Evolutionary conservation across 495 filamentous ascomycete species (phyloP).

Genomic region (Aspergillus sclerotiicarbonarius): DNA sequence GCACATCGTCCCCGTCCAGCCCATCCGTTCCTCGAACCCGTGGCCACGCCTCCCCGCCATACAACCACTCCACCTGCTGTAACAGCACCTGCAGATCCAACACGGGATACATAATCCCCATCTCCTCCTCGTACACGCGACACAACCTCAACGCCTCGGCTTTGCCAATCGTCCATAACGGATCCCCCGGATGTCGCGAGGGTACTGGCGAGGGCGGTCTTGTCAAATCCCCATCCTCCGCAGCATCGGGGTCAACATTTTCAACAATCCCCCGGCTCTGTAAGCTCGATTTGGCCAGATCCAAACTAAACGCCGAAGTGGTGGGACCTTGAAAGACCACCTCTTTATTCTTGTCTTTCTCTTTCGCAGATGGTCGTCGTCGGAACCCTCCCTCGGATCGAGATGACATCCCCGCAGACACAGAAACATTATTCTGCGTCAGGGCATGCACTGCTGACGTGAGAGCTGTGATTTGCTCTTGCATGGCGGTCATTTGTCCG

Average conservation of each 20-base stretch:
- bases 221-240: slow-evolving; percentile 29
- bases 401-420: neutral
- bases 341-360: slow-evolving; percentile 15
- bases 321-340: slow-evolving; percentile 75
- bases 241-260: slow-evolving; percentile 45
- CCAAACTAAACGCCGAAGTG: slow-evolving; percentile 75
- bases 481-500: slow-evolving; percentile 38
- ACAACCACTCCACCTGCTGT: slow-evolving; percentile 58
- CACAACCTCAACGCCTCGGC: slow-evolving; percentile 74
- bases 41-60: slow-evolving; percentile 52
- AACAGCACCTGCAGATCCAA: slow-evolving; percentile 63
- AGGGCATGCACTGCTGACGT: slow-evolving; percentile 32
- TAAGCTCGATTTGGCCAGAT: slow-evolving; percentile 76
- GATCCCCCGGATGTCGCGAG: slow-evolving; percentile 52
- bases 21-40: neutral
- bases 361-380: slow-evolving; percentile 16
- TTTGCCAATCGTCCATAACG: slow-evolving; percentile 72
- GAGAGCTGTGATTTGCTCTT: slow-evolving; percentile 33
- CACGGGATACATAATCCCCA: slow-evolving; percentile 85
- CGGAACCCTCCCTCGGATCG: slow-evolving; percentile 20
- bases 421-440: slow-evolving; percentile 13
- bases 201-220: slow-evolving; percentile 19
- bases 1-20: slow-evolving; percentile 59
- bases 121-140: slow-evolving; percentile 75
- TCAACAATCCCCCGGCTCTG: slow-evolving; percentile 76